phyloP scores from a whole-genome alignment of 176 grass and related monocot genomes.

The Thalia dealbata region DNA sequence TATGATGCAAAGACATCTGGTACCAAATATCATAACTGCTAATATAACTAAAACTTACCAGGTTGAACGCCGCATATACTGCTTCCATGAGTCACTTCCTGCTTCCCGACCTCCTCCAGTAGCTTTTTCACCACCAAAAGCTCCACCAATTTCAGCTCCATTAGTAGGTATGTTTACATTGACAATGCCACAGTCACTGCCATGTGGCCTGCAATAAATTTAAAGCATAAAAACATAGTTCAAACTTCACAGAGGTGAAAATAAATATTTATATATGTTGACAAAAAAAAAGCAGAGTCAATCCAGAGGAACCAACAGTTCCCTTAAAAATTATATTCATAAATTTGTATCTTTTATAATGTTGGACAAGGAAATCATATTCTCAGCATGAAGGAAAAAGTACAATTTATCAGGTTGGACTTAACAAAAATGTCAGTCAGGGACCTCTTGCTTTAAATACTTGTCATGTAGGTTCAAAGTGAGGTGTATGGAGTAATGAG shows the following conservation, averaged over 20 bases:
- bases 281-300: not conserved
- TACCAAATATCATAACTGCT: not conserved
- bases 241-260: not conserved
- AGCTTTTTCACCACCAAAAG: slow-evolving; percentile 98
- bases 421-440: not conserved
- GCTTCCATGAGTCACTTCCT: slow-evolving; percentile 98
- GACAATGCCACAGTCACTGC: slow-evolving; percentile 94
- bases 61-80: slow-evolving; percentile 94
- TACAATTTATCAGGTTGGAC: not conserved
- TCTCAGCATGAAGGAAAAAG: not conserved
- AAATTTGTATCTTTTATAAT: not conserved
- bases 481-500: too few species aligned
- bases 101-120: slow-evolving; percentile 94
- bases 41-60: slow-evolving; percentile 47
- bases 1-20: not conserved
- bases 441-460: not conserved
- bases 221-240: slow-evolving; percentile 20
- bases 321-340: not conserved
- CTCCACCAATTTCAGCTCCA: slow-evolving; percentile 95
- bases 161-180: slow-evolving; percentile 99
- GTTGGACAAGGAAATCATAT: not conserved
- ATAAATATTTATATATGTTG: not conserved
- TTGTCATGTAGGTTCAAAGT: too few species aligned
- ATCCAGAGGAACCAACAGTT: not conserved
- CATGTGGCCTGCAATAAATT: slow-evolving; percentile 54